Conservation (phyloP, 2,329 filamentous ascomycete species). For the Elsinoe arachidis region DNA sequence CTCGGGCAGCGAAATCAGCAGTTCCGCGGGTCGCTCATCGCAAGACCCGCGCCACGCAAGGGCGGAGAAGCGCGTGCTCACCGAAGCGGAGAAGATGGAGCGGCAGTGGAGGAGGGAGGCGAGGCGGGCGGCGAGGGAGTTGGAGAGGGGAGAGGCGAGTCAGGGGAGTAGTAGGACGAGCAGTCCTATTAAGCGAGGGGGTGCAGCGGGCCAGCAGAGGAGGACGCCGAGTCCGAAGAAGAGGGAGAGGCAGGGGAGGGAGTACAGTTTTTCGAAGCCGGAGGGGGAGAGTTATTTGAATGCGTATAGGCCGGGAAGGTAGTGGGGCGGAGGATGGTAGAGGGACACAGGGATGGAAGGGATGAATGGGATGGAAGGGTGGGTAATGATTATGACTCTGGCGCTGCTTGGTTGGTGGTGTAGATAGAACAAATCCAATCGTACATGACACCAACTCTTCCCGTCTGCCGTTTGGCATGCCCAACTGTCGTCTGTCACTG, state of each 20-base stretch:
- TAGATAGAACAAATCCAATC: not conserved
- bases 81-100: conserved; percentile 33
- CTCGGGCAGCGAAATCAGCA: conserved; percentile 48
- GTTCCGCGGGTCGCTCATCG: not conserved
- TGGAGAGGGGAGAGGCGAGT: conserved; percentile 24
- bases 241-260: conserved; percentile 1
- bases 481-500: too few species aligned
- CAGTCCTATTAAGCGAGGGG: not conserved
- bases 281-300: conserved; percentile 10
- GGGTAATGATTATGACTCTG: not conserved
- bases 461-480: too few species aligned
- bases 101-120: conserved; percentile 32
- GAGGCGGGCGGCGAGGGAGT: conserved; percentile 31
- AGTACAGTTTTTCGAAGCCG: conserved; percentile 2
- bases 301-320: conserved; percentile 10
- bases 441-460: too few species aligned
- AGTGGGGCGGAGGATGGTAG: not conserved
- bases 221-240: conserved; percentile 10
- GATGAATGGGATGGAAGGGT: not conserved
- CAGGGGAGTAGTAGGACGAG: conserved; percentile 1
- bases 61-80: conserved; percentile 29
- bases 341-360: not conserved
- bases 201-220: not conserved
- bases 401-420: not conserved
- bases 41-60: conserved; percentile 26